A percentile compares a stretch with the other conserved stretches of the same genome.
Evolutionary conservation across 495 filamentous ascomycete species (phyloP).

Genomic region (Podospora pseudopauciseta): DNA sequence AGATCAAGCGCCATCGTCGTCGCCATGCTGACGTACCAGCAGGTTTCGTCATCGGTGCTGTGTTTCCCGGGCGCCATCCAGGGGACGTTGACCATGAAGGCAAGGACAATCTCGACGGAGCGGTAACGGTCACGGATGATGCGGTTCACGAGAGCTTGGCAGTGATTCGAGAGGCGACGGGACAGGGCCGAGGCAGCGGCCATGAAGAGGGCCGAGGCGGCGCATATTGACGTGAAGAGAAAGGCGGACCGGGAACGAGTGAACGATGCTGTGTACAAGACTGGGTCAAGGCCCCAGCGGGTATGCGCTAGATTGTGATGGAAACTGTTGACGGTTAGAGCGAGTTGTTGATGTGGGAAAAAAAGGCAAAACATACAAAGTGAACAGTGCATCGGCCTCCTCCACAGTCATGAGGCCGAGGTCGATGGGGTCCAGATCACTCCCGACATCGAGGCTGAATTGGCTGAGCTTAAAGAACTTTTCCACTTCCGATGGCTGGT

Average conservation of each 20-base stretch:
- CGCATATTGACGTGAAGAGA: conserved; percentile 66
- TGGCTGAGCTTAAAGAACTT: conserved; percentile 60
- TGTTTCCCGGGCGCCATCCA: conserved; percentile 69
- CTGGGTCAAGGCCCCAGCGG: conserved; percentile 67
- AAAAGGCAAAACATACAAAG: conserved; percentile 48
- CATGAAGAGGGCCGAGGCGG: conserved; percentile 61
- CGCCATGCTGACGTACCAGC: conserved; percentile 65
- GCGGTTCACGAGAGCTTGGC: conserved; percentile 58
- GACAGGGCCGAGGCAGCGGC: conserved; percentile 59
- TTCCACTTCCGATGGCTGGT: conserved; percentile 35
- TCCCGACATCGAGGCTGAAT: conserved; percentile 57
- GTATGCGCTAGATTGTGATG: conserved; percentile 69
- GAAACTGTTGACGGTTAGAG: conserved; percentile 45
- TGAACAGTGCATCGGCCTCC: conserved; percentile 61
- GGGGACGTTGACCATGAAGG: conserved; percentile 73
- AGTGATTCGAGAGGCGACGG: conserved; percentile 59
- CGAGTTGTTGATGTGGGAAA: background rate
- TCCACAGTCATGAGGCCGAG: conserved; percentile 59
- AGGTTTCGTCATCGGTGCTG: conserved; percentile 68
- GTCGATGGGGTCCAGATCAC: conserved; percentile 63
- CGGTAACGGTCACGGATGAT: conserved; percentile 56
- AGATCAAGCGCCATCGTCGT: conserved; percentile 65
- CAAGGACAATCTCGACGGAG: conserved; percentile 69
- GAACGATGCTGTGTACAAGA: conserved; percentile 59
- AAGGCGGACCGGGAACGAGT: conserved; percentile 65